These are phyloP conservation scores for Aeschynomene evenia DNA, from an alignment of 306 rosid species.

Conservation along the genomic window DNA sequence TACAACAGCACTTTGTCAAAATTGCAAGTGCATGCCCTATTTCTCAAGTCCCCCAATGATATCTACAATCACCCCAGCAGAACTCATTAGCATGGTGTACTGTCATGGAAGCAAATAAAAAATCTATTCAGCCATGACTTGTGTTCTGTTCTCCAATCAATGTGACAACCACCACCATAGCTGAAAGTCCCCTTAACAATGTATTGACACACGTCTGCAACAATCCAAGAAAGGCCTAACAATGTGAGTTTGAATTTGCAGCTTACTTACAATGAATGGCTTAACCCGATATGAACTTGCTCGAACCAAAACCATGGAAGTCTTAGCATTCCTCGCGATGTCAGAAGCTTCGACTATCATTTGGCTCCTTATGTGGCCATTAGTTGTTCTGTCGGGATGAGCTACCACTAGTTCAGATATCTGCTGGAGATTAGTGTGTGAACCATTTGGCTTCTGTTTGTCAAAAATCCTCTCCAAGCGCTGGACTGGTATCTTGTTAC, in stretches of 20 bases:
- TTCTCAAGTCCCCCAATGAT: slow-evolving; percentile 21
- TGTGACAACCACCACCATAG: slow-evolving; percentile 8
- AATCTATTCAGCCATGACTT: slow-evolving; percentile 13
- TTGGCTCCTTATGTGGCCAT: slow-evolving; percentile 52
- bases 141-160: slow-evolving; percentile 11
- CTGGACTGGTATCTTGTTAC: slow-evolving; percentile 37
- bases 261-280: slow-evolving; percentile 47
- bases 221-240: slow-evolving; percentile 48
- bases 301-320: slow-evolving; percentile 42
- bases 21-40: slow-evolving; percentile 10
- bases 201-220: slow-evolving; percentile 54
- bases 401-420: slow-evolving; percentile 43
- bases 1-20: slow-evolving; percentile 23
- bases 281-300: slow-evolving; percentile 37
- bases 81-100: slow-evolving; percentile 28
- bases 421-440: slow-evolving; percentile 47
- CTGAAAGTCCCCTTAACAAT: slow-evolving; percentile 38
- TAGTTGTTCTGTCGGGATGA: slow-evolving; percentile 44
- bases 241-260: slow-evolving; percentile 45
- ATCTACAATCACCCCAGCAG: slow-evolving; percentile 31
- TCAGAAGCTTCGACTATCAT: slow-evolving; percentile 47
- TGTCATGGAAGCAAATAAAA: slow-evolving; percentile 3
- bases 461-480: slow-evolving; percentile 40
- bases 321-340: slow-evolving; percentile 30
- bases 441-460: slow-evolving; percentile 46